Evolutionary conservation across 345 rosid genomes (phyloP), one percentile per base, ranked within the genome.

Genomic region (Diplotaxis tenuifolia): DNA sequence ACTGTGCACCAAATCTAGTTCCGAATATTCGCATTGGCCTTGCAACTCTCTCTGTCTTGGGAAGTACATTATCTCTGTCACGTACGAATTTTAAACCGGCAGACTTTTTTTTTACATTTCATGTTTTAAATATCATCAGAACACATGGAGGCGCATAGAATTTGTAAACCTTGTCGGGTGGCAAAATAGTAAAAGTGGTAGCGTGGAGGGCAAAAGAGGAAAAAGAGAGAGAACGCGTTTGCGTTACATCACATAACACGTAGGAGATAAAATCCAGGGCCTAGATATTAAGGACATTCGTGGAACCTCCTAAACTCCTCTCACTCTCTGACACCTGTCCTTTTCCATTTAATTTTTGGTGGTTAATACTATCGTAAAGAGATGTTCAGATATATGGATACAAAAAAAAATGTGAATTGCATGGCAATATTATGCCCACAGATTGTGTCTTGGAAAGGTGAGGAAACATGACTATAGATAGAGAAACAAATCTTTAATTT

Each of bases 211-310:
- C 45, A 50, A 18, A 52, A 65, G 7, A 25, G 36, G 55, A 7
- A 15, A 16, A 2, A 12, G 29, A 23, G 31, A 68, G 56, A 36
- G 32, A 75, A 68, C 74, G 74, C 79, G 74, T 75, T 68, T 28
- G 47, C 45, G 74, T 75, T 57, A 67, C 72, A 32, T 15, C n/a
- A 31, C 58, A 21, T 23, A 27, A 19, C 16, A 21, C n/a, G 60
- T 47, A 49, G 54, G 9, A n/a, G 20, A 47, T n/a, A 16, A 47
- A 7, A 47, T 47, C 54, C 54, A 47, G 21, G 54, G 54, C 50
- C 19, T 45, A 45, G 8, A 45, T n/a, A 7, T 31, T 16, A 20
- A 27, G 64, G 47, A 4, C 58, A 42, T 74, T 66, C 78, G 29
- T 66, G 67, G 72, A 74, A 58, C 21, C 72, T 27, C 15, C 22